Conservation (phyloP, 768 basidiomycete genomes). For the Lanmaoa rubissima region DNA sequence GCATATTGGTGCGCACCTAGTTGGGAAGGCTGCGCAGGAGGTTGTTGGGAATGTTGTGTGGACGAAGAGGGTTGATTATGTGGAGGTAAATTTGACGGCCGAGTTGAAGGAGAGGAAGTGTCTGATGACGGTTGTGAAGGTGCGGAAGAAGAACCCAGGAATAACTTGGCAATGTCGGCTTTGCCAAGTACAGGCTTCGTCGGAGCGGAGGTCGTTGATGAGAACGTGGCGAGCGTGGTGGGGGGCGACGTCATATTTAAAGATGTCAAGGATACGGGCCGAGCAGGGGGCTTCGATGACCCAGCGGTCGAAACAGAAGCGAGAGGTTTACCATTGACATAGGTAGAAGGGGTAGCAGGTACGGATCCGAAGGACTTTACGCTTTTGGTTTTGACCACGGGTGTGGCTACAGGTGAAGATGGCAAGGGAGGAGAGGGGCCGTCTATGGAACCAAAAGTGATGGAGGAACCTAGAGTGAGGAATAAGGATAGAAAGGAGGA, state of each 20-base stretch:
- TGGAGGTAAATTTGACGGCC: constrained; percentile 52
- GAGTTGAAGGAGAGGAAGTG: constrained; percentile 56
- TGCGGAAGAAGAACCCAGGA: constrained; percentile 36
- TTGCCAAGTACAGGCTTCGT: constrained; percentile 32
- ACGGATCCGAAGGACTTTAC: constrained; percentile 85
- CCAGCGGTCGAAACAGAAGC: constrained; percentile 44
- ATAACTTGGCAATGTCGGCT: constrained; percentile 42
- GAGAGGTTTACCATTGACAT: constrained; percentile 63
- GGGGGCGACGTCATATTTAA: constrained; percentile 32
- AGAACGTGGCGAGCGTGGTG: constrained; percentile 29
- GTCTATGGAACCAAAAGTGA: constrained; percentile 91
- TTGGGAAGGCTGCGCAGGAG: constrained; percentile 39
- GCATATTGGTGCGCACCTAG: constrained; percentile 42
- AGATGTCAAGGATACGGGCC: constrained; percentile 22
- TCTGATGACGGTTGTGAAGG: constrained; percentile 52
- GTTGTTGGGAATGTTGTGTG: constrained; percentile 38
- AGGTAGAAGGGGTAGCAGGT: constrained; percentile 46
- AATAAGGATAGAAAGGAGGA: constrained; percentile 4
- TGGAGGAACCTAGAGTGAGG: constrained; percentile 49
- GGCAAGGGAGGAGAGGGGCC: constrained; percentile 74
- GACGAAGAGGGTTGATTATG: constrained; percentile 40
- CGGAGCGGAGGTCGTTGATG: constrained; percentile 37
- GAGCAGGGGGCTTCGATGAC: constrained; percentile 34
- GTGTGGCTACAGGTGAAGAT: constrained; percentile 73
- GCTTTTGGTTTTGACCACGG: constrained; percentile 61